These are phyloP conservation scores for Phaeosphaeria sp. DNA, from an alignment of 2,329 filamentous ascomycete genomes.

Conservation along the genomic window DNA sequence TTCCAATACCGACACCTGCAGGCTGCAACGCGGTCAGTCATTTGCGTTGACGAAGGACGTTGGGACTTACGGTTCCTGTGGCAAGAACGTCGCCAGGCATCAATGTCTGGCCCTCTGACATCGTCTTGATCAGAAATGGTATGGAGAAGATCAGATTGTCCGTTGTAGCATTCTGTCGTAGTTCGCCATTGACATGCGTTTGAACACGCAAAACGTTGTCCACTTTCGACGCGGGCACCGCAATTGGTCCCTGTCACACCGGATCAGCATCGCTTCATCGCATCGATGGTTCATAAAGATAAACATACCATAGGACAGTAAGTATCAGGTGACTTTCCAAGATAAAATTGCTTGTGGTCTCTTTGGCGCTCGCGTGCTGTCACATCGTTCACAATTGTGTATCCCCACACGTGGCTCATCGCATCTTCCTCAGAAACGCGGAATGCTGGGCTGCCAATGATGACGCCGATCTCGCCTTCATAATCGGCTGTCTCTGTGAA, in stretches of 20 bases:
- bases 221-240: slow-evolving; percentile 57
- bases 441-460: slow-evolving; percentile 60
- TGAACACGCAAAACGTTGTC: slow-evolving; percentile 52
- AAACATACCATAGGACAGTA: slow-evolving; percentile 58
- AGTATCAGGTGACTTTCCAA: slow-evolving; percentile 64
- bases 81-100: slow-evolving; percentile 57
- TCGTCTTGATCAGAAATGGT: slow-evolving; percentile 53
- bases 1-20: slow-evolving; percentile 48
- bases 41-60: slow-evolving; percentile 40
- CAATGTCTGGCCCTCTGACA: slow-evolving; percentile 55
- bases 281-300: background rate
- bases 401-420: slow-evolving; percentile 62
- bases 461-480: slow-evolving; percentile 64
- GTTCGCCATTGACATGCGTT: slow-evolving; percentile 57
- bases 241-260: slow-evolving; percentile 53
- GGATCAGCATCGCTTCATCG: background rate
- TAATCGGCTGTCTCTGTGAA: slow-evolving; percentile 63
- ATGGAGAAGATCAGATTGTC: slow-evolving; percentile 57
- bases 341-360: slow-evolving; percentile 65
- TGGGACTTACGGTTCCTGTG: slow-evolving; percentile 60
- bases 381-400: slow-evolving; percentile 58
- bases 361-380: slow-evolving; percentile 33
- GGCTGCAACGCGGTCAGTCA: slow-evolving; percentile 54
- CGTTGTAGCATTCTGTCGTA: slow-evolving; percentile 56
- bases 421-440: slow-evolving; percentile 55